Base-by-base conservation (phyloP, 108 stramenopile genomes). In the Cylindrotheca fusiformis region DNA sequence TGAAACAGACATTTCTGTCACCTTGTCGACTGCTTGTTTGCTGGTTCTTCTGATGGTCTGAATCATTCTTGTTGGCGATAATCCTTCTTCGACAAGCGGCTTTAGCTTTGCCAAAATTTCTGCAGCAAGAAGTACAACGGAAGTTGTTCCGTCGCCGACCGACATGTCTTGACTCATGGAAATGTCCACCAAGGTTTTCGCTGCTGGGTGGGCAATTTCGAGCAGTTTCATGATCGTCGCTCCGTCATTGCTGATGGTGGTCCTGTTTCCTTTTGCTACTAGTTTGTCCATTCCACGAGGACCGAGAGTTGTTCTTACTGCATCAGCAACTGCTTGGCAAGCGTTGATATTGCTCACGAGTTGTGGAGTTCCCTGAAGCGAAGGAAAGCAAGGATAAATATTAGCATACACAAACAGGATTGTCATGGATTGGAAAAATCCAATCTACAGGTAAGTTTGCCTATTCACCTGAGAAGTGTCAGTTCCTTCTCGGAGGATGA, bases 241-340 rank as follows among this genome's bases (percentile, higher is more conserved):
- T 10, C 99, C 99, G 65, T 99, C 99, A 73, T 99, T 99, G 61
- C 87, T 90, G 57, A 99, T 98, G 60, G 97, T 98, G 1, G 94
- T 96, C 18, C 72, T 60, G 27, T 60, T 14, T 24, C 95, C 95
- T 54, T 87, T 88, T 50, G 87, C 87, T 48, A 99, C 83, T 5
- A 99, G 86, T 72, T 99, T 99, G 90, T 99, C 99, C 96, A 98
- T 98, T 14, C 99, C 99, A 54, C 96, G 83, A 23, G 99, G 99
- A 1, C 99, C 99, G 44, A 99, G 78, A 21, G 93, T 94, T 32
- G 97, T 98, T 23, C 96, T 87, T 66, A 99, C 81, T 36, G 97
- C 93, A 67, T 97, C 95, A 20, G 99, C 99, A 3, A 98, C 96
- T 12, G 97, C 99, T 58, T 96, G 84, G 63, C 99, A 99, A 32